Evolutionary conservation across 176 grass and related monocot genomes (phyloP).

Genomic region (Thinopyrum elongatum): DNA sequence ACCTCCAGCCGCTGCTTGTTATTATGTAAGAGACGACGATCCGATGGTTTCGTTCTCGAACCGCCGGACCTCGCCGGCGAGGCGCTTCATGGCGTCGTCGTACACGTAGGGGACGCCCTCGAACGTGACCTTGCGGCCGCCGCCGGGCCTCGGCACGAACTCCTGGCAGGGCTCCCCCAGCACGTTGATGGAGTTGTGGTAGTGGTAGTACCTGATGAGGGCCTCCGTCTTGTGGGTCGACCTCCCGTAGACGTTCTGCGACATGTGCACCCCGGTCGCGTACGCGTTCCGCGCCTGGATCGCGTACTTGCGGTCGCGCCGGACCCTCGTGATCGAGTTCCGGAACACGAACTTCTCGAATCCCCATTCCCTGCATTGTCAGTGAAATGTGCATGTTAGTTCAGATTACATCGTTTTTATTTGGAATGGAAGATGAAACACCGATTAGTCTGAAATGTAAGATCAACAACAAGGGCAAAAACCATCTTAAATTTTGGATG

Average conservation of each 20-base stretch:
- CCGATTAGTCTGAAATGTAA: neutral
- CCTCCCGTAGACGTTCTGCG: conserved; percentile 60
- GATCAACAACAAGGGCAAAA: neutral
- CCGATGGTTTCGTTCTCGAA: conserved; percentile 69
- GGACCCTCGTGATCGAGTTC: conserved; percentile 55
- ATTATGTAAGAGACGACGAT: conserved; percentile 12
- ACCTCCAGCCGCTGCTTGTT: neutral
- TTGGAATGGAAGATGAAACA: neutral
- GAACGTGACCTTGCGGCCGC: conserved; percentile 47
- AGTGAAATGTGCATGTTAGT: neutral
- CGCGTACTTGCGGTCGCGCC: conserved; percentile 86
- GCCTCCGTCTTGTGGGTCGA: conserved; percentile 71
- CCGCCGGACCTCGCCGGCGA: conserved; percentile 36
- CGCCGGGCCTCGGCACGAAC: conserved; percentile 36
- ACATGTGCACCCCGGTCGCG: conserved; percentile 84
- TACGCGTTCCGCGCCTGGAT: conserved; percentile 70
- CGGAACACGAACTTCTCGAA: conserved; percentile 85
- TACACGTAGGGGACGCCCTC: conserved; percentile 68
- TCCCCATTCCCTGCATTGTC: conserved; percentile 68
- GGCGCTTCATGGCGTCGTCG: conserved; percentile 61
- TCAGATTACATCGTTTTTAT: neutral
- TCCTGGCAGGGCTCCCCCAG: conserved; percentile 74
- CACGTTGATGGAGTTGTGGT: conserved; percentile 82
- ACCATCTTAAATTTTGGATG: neutral
- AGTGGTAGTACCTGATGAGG: conserved; percentile 91